Evolutionary conservation across 768 basidiomycete species (phyloP).

Genomic region (Hebeloma cylindrosporum): DNA sequence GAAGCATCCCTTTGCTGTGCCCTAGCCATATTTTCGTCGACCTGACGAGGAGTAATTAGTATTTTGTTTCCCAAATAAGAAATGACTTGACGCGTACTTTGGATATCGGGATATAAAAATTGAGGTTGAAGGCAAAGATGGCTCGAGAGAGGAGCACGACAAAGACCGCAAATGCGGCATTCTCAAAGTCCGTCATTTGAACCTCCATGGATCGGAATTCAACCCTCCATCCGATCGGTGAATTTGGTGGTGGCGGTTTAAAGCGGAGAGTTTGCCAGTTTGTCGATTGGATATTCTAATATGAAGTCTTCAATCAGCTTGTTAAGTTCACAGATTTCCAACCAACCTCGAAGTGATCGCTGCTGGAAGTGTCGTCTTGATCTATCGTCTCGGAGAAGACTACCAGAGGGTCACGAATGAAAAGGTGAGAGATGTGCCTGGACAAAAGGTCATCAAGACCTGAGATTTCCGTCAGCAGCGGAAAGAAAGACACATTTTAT

Average conservation of each 20-base stretch:
- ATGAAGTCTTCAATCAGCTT: background rate
- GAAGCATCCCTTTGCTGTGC: conserved; percentile 86
- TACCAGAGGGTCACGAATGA: conserved; percentile 96
- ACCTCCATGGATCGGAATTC: conserved; percentile 99
- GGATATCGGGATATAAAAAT: conserved; percentile 96
- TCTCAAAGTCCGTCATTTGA: conserved; percentile 98
- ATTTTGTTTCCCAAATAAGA: background rate
- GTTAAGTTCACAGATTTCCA: background rate
- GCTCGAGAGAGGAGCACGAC: conserved; percentile 92
- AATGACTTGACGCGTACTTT: conserved; percentile 52
- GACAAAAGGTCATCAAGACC: conserved; percentile 86
- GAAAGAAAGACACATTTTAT: background rate
- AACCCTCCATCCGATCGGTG: conserved; percentile 94
- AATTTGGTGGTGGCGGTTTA: conserved; percentile 95
- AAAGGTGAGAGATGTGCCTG: conserved; percentile 91
- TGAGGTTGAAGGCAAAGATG: conserved; percentile 86
- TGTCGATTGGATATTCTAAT: conserved; percentile 95
- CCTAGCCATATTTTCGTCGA: conserved; percentile 93
- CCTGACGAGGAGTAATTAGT: conserved; percentile 45
- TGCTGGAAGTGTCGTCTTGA: conserved; percentile 85
- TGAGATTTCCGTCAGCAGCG: conserved; percentile 28
- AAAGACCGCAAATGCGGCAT: conserved; percentile 95
- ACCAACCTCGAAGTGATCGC: conserved; percentile 92
- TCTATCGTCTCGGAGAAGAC: conserved; percentile 92
- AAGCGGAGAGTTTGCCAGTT: conserved; percentile 99